Conservation (phyloP, 306 rosid genomes). For the Urtica urens region DNA sequence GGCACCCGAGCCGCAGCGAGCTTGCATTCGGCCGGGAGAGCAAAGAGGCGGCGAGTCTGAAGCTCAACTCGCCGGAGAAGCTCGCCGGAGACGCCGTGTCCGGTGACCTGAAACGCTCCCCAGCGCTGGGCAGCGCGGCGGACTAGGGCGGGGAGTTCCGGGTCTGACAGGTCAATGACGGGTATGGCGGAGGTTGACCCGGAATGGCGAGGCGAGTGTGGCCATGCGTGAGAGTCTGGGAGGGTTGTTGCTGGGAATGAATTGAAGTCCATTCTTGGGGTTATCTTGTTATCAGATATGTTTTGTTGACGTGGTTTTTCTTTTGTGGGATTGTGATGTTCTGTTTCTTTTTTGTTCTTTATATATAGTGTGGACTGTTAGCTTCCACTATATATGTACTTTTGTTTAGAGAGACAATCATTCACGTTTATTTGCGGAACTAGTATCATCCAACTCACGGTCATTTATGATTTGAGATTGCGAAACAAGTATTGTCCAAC, state of each 20-base stretch:
- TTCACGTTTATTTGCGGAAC: too few relatives aligned
- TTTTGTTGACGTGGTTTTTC: slow-evolving; percentile 2
- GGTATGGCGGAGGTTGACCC: slow-evolving; percentile 14
- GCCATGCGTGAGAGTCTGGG: slow-evolving; percentile 35
- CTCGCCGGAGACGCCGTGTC: slow-evolving; percentile 27
- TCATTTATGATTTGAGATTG: too few relatives aligned
- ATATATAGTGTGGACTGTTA: too few relatives aligned
- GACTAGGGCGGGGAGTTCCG: slow-evolving; percentile 18
- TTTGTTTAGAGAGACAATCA: too few relatives aligned
- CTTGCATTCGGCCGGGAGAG: slow-evolving; percentile 28
- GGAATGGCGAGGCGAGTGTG: not conserved
- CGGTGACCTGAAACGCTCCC: slow-evolving; percentile 36
- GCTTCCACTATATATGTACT: too few relatives aligned
- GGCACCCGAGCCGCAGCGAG: slow-evolving; percentile 24
- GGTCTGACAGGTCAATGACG: slow-evolving; percentile 20
- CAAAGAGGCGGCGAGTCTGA: slow-evolving; percentile 12
- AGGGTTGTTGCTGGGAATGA: slow-evolving; percentile 1
- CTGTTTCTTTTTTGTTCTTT: too few relatives aligned
- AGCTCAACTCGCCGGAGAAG: slow-evolving; percentile 16
- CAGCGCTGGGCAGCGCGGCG: slow-evolving; percentile 25
- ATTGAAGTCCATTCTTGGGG: slow-evolving; percentile 27
- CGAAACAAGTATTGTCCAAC: too few relatives aligned
- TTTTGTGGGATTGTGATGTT: not conserved
- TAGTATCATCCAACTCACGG: too few relatives aligned
- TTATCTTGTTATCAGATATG: not conserved